These are phyloP conservation scores for Fulvia fulva DNA, from an alignment of 2,329 filamentous ascomycete genomes.

Conservation along the genomic window DNA sequence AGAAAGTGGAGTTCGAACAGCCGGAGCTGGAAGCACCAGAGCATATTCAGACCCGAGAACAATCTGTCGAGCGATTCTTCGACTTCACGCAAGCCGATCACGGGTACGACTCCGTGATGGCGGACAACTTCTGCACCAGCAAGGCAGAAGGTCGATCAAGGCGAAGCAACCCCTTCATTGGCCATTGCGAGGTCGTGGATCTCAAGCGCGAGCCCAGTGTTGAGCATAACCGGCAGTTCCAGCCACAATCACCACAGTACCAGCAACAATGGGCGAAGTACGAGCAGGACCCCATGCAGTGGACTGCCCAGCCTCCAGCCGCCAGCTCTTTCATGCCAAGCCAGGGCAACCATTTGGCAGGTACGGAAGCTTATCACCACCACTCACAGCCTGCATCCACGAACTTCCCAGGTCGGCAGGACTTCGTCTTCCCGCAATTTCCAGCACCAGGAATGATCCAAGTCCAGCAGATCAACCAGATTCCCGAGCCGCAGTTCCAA, in stretches of 20 bases:
- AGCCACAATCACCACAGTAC: neutral
- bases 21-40: too few relatives aligned
- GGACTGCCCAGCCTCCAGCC: neutral
- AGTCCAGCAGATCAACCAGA: conserved; percentile 15
- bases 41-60: neutral
- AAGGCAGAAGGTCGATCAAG: neutral
- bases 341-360: neutral
- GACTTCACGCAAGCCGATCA: neutral
- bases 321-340: neutral
- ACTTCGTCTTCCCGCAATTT: conserved; percentile 14
- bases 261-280: neutral
- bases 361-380: neutral
- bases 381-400: neutral
- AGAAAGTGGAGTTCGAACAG: neutral
- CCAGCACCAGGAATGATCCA: conserved; percentile 13
- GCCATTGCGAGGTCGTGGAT: neutral
- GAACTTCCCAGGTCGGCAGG: conserved; percentile 13
- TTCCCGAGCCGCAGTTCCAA: conserved; percentile 23
- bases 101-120: neutral
- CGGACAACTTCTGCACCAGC: neutral
- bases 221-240: neutral
- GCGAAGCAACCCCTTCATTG: neutral
- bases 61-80: neutral
- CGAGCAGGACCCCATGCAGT: neutral
- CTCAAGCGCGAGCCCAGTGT: conserved; percentile 4